Evolutionary conservation across 1,139 yeast species (phyloP).

Genomic region (Zhuliangozyma parablackwelliae): DNA sequence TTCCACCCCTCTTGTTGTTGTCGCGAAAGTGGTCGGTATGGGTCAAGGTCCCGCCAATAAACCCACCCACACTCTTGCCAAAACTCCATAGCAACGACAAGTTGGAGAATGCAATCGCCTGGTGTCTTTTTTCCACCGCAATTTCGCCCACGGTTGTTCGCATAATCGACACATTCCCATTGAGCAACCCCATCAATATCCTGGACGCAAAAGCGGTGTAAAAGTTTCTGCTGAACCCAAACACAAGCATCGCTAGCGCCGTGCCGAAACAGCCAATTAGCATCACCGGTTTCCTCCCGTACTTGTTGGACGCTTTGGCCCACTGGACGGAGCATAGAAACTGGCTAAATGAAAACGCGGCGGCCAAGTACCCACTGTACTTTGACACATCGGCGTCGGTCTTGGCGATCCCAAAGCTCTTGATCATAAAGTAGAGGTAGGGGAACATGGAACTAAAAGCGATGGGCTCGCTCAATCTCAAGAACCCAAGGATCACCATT

Average conservation of each 20-base stretch:
- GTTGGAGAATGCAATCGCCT: conserved; percentile 57
- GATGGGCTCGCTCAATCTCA: conserved; percentile 58
- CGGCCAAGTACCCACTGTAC: conserved; percentile 57
- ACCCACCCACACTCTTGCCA: conserved; percentile 26
- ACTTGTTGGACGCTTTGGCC: conserved; percentile 51
- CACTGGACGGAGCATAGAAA: conserved; percentile 54
- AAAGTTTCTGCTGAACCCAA: conserved; percentile 51
- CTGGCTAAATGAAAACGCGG: conserved; percentile 53
- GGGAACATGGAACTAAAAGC: conserved; percentile 64
- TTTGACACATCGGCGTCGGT: conserved; percentile 50
- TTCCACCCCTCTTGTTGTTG: not conserved
- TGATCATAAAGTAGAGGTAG: conserved; percentile 59
- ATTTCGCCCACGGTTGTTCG: conserved; percentile 60
- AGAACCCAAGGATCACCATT: conserved; percentile 38
- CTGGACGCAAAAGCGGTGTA: conserved; percentile 51
- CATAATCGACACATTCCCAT: conserved; percentile 60
- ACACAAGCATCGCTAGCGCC: conserved; percentile 39
- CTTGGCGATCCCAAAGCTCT: conserved; percentile 50
- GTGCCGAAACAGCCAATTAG: conserved; percentile 51
- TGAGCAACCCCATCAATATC: conserved; percentile 50
- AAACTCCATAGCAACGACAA: conserved; percentile 58
- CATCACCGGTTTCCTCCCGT: conserved; percentile 58
- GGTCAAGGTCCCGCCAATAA: conserved; percentile 4
- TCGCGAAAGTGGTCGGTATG: conserved; percentile 8
- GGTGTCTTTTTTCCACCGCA: conserved; percentile 52